Percentiles rank a stretch among this genome's conserved stretches.
Evolutionary conservation across 2,329 filamentous ascomycete genomes (phyloP).

Genomic region (Colletotrichum musicola): DNA sequence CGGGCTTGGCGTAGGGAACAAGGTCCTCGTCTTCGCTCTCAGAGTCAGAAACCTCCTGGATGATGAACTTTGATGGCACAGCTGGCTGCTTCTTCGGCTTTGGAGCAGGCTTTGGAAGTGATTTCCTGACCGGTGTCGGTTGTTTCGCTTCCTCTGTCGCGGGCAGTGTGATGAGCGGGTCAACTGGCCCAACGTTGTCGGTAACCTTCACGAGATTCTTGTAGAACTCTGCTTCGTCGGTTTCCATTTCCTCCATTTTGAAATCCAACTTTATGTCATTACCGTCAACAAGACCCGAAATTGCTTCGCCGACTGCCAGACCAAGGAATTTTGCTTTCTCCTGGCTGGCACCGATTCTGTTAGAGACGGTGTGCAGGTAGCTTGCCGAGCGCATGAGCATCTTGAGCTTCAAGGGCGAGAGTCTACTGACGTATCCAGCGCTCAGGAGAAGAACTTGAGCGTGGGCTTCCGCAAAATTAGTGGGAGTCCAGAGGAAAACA

Average conservation of each 20-base stretch:
- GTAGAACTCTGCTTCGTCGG: conserved; percentile 81
- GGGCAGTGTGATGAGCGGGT: conserved; percentile 57
- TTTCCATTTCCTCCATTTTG: conserved; percentile 82
- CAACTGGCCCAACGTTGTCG: conserved; percentile 73
- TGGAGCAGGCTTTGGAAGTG: conserved; percentile 39
- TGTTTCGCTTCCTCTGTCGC: conserved; percentile 38
- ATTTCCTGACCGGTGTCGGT: conserved; percentile 22
- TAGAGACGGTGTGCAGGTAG: conserved; percentile 86
- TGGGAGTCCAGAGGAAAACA: not conserved
- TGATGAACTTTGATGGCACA: conserved; percentile 61
- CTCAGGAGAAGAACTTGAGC: conserved; percentile 83
- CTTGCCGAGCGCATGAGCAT: conserved; percentile 77
- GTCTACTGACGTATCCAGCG: conserved; percentile 80
- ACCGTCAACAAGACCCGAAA: conserved; percentile 74
- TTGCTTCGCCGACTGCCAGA: conserved; percentile 85
- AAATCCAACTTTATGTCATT: conserved; percentile 83
- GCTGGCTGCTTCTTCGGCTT: conserved; percentile 46
- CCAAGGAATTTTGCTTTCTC: conserved; percentile 83
- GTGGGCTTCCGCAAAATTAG: conserved; percentile 63
- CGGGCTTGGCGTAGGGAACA: conserved; percentile 84
- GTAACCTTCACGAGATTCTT: conserved; percentile 72
- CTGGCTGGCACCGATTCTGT: conserved; percentile 83
- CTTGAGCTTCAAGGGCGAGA: conserved; percentile 74
- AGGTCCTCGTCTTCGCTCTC: conserved; percentile 76
- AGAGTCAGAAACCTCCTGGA: conserved; percentile 75